A percentile compares a stretch with the other conserved stretches of the same genome.
phyloP scores from a whole-genome alignment of 176 grass and related monocot species.

The Musa itinerans region DNA sequence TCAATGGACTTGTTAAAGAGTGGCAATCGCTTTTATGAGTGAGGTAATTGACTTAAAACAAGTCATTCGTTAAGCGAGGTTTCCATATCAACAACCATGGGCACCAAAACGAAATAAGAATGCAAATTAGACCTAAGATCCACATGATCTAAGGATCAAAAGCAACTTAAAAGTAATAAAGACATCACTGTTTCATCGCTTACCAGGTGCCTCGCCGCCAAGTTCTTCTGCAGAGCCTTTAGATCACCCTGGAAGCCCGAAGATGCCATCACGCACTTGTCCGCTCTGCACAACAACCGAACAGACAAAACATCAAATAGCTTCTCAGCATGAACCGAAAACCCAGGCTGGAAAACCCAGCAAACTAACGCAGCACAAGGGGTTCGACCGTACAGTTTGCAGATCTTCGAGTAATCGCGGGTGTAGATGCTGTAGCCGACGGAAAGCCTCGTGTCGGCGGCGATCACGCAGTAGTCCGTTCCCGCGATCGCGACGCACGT shows the following conservation, averaged over 20 bases:
- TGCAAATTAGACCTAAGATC: neutral
- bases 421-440: slow-evolving; percentile 93
- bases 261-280: slow-evolving; percentile 76
- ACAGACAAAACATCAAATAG: neutral
- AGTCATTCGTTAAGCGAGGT: too few relatives aligned
- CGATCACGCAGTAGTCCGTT: slow-evolving; percentile 75
- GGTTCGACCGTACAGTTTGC: slow-evolving; percentile 55
- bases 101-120: too few relatives aligned
- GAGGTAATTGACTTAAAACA: too few relatives aligned
- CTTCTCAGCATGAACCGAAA: neutral
- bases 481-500: slow-evolving; percentile 91
- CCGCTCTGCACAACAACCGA: slow-evolving; percentile 33
- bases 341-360: neutral
- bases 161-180: neutral
- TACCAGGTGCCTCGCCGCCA: slow-evolving; percentile 81
- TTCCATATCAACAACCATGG: too few relatives aligned
- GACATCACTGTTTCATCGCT: slow-evolving; percentile 4
- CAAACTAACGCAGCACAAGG: slow-evolving; percentile 27
- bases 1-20: too few relatives aligned
- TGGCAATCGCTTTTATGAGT: too few relatives aligned
- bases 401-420: slow-evolving; percentile 96
- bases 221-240: slow-evolving; percentile 93
- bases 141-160: slow-evolving; percentile 13
- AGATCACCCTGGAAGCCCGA: slow-evolving; percentile 97
- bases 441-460: slow-evolving; percentile 86